phyloP scores from a whole-genome alignment of 1,139 yeast genomes.

The Blastobotrys proliferans region DNA sequence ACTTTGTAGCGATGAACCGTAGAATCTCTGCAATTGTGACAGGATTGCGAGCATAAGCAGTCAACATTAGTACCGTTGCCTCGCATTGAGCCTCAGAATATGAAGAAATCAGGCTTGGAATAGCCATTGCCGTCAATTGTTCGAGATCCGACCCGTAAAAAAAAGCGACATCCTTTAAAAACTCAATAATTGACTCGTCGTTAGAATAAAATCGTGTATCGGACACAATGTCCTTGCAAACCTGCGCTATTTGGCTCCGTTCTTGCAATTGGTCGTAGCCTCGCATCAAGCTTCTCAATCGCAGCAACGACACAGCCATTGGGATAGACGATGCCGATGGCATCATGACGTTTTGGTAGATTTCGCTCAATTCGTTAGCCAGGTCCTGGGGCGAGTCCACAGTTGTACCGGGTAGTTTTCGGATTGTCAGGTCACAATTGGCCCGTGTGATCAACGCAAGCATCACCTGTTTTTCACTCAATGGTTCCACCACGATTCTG shows the following conservation, averaged over 20 bases:
- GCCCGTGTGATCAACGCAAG: neutral
- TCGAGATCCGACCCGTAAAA: conserved; percentile 5
- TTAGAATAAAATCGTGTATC: neutral
- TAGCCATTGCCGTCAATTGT: neutral
- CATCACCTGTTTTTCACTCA: conserved; percentile 5
- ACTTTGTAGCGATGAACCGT: conserved; percentile 2
- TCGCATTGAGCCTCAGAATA: neutral
- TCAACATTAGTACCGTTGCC: conserved; percentile 4
- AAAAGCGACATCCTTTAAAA: conserved; percentile 7
- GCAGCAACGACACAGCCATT: neutral
- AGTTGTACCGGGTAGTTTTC: neutral
- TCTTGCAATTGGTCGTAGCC: conserved; percentile 1
- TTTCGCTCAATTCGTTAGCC: neutral
- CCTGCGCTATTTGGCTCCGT: neutral
- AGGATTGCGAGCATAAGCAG: conserved; percentile 3
- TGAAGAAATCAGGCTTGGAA: conserved; percentile 1
- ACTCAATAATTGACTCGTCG: neutral
- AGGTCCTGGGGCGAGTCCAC: neutral
- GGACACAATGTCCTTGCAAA: neutral
- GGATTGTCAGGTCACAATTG: neutral
- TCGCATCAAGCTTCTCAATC: conserved; percentile 6
- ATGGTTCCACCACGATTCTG: neutral
- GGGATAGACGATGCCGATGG: neutral
- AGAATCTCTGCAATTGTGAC: neutral
- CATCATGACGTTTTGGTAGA: neutral